Evolutionary conservation across 768 basidiomycete species (phyloP), one percentile per base, ranked within the genome.

Genomic region (Termitomyces sp.): DNA sequence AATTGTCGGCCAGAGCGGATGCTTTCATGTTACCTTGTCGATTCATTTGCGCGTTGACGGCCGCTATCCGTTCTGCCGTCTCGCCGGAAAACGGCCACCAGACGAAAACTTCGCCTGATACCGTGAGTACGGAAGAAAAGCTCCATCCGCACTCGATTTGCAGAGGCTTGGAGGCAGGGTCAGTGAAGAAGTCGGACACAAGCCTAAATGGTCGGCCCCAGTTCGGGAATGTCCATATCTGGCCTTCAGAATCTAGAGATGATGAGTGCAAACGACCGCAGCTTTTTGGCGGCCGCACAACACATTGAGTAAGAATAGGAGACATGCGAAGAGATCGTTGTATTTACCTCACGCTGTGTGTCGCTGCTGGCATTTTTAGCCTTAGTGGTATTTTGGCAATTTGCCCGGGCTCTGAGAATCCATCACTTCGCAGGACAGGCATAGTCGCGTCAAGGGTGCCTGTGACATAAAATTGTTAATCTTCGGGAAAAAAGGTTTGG

Each of bases 121-220:
- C 75, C 9, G 86, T 89, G 63, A 96, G 83, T 31, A 87, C 75
- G 11, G 85, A 81, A n/a, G 87, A 87, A 69, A 89, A 90, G 14
- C 65, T 59, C 93, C 93, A 95, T 42, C 93, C 92, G 62, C 89
- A 87, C 67, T 87, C 87, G 37, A 92, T 78, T 67, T 89, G 89
- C 23, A 74, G 65, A 21, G 79, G 77, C 37, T 64, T 67, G 43
- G 70, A 75, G 35, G 71, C 70, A 2, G 73, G 71, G 41, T 85
- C 80, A 3, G 71, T 73, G 32, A 86, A 71, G 25, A 82, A 69
- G 2, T 75, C 66, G 16, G 82, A 77, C 1, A 73, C 71, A 38
- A 93, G 74, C 42, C 76, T 75, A 73, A 89, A 89, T 1, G 92
- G 90, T 21, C 89, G 78, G 3, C 91, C 93, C 83, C 92, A 94